Percentiles rank a stretch among this genome's conserved stretches.
phyloP scores from a whole-genome alignment of 192 early-diverging fungal species.

The Coemansia sp. region DNA sequence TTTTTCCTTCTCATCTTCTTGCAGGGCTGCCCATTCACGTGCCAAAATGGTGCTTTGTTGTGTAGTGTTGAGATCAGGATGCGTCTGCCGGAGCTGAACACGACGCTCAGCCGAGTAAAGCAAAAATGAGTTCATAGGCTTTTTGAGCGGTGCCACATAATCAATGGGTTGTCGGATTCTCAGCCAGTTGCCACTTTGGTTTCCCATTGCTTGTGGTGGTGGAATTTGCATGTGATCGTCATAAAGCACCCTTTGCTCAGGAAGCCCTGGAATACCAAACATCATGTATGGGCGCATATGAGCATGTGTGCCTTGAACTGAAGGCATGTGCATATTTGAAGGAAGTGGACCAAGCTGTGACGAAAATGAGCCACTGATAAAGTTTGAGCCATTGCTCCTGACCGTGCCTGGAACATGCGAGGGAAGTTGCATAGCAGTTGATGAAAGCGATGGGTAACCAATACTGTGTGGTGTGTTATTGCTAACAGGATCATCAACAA shows the following conservation, averaged over 20 bases:
- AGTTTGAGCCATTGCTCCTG: constrained; percentile 11
- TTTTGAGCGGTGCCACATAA: constrained; percentile 55
- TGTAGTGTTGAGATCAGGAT: constrained; percentile 60
- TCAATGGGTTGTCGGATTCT: constrained; percentile 50
- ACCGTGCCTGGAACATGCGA: constrained; percentile 1
- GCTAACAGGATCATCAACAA: constrained; percentile 1
- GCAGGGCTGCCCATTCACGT: constrained; percentile 63
- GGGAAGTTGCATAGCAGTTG: constrained; percentile 1
- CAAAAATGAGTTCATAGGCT: constrained; percentile 68
- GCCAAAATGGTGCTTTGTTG: constrained; percentile 65
- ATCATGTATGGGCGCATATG: constrained; percentile 44
- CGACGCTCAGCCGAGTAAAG: constrained; percentile 66
- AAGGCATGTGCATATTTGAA: constrained; percentile 6
- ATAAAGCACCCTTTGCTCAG: constrained; percentile 36
- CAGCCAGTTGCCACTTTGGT: constrained; percentile 32
- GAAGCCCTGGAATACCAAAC: constrained; percentile 38
- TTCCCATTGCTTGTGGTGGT: constrained; percentile 10
- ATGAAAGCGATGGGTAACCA: background rate
- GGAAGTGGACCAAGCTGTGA: constrained; percentile 11
- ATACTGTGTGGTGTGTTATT: background rate
- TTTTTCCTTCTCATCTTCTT: constrained; percentile 54
- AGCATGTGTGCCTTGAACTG: background rate
- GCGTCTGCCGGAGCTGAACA: constrained; percentile 58
- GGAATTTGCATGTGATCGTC: constrained; percentile 43
- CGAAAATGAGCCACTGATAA: constrained; percentile 16